These are phyloP conservation scores for Cyberlindnera subsufficiens DNA, from an alignment of 805 yeast genomes.

Conservation along the genomic window DNA sequence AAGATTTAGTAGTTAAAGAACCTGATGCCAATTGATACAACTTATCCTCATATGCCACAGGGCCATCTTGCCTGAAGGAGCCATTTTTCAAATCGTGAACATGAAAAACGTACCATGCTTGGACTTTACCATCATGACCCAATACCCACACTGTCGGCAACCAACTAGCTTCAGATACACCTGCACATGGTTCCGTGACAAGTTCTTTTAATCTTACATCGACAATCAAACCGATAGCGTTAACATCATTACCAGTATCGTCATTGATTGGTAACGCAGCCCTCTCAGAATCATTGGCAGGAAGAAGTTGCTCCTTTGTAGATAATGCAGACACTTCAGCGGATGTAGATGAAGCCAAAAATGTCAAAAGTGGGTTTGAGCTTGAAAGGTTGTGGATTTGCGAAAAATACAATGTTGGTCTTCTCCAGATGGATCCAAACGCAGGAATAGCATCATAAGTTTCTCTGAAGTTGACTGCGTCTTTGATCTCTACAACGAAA, in stretches of 20 bases:
- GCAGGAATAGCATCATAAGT: slow-evolving; percentile 45
- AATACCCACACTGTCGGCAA: slow-evolving; percentile 63
- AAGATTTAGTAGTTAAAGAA: not conserved
- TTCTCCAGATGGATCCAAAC: slow-evolving; percentile 43
- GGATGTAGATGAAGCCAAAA: slow-evolving; percentile 59
- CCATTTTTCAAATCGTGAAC: slow-evolving; percentile 40
- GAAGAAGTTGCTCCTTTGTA: slow-evolving; percentile 32
- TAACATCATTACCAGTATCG: slow-evolving; percentile 58
- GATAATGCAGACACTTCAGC: slow-evolving; percentile 53
- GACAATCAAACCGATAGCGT: slow-evolving; percentile 63
- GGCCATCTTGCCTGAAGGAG: slow-evolving; percentile 22
- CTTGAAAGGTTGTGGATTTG: slow-evolving; percentile 36
- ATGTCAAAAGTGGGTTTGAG: slow-evolving; percentile 26
- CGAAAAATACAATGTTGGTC: slow-evolving; percentile 38
- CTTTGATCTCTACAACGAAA: slow-evolving; percentile 13
- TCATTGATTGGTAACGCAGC: slow-evolving; percentile 72
- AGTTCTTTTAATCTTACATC: slow-evolving; percentile 44
- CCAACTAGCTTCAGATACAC: slow-evolving; percentile 51
- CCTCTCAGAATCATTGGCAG: slow-evolving; percentile 61
- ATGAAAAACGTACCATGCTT: slow-evolving; percentile 63
- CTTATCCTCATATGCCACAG: slow-evolving; percentile 7
- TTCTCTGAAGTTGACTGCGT: slow-evolving; percentile 22
- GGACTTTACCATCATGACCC: slow-evolving; percentile 55
- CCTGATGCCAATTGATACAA: slow-evolving; percentile 1
- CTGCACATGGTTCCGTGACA: slow-evolving; percentile 49